Percentiles rank a stretch among this genome's conserved stretches.
These are phyloP conservation scores for Cryphonectria naterciae DNA, from an alignment of 2,329 filamentous ascomycete species.

Conservation along the genomic window DNA sequence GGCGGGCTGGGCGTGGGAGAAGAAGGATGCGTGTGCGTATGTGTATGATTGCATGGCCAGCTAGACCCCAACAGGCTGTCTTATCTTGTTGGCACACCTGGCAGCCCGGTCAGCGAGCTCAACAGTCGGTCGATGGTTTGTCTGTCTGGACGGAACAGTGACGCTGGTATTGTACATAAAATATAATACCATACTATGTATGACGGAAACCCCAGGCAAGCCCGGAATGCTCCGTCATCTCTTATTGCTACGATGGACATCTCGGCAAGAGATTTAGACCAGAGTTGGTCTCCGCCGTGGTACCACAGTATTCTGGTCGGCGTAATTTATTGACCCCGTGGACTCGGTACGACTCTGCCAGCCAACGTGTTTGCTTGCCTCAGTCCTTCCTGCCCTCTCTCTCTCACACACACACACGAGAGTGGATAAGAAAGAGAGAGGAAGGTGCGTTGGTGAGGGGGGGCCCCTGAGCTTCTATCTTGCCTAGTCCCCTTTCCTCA, in stretches of 20 bases:
- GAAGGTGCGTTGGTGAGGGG: neutral
- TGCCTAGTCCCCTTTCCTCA: neutral
- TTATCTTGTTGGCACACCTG: too few species aligned
- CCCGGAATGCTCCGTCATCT: neutral
- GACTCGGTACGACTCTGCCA: neutral
- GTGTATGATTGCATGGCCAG: neutral
- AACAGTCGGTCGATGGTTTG: too few species aligned
- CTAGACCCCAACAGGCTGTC: neutral
- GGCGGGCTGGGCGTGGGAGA: neutral
- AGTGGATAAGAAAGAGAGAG: neutral
- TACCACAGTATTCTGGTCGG: neutral
- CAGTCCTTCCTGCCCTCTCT: neutral
- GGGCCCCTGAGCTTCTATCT: neutral
- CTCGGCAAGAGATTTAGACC: neutral
- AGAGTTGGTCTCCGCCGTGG: neutral
- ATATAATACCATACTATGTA: neutral
- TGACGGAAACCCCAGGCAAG: neutral
- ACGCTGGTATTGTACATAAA: neutral
- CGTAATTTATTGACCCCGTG: constrained; percentile 3
- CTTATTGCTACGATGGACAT: neutral
- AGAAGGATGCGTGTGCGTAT: neutral
- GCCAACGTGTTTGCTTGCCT: too few species aligned
- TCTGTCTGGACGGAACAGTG: too few species aligned
- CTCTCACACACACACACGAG: neutral
- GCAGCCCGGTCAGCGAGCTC: too few species aligned